Evolutionary conservation across 805 yeast species (phyloP).

Genomic region (Wickerhamiella qilinensis): DNA sequence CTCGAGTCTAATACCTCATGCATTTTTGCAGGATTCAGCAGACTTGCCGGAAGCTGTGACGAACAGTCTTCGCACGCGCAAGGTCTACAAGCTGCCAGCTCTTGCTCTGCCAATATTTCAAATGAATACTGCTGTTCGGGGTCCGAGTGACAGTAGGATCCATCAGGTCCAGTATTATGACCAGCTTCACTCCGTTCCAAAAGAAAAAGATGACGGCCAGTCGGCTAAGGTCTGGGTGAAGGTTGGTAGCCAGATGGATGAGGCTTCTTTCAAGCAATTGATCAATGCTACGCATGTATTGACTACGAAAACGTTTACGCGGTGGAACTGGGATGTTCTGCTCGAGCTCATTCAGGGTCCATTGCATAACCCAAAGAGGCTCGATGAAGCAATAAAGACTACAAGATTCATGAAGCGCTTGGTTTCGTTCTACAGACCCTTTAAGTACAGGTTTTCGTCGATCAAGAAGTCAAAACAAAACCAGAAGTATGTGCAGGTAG

Average conservation of each 20-base stretch:
- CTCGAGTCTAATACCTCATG: conserved; percentile 37
- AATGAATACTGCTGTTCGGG: conserved; percentile 4
- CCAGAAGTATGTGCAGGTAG: conserved; percentile 48
- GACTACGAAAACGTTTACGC: conserved; percentile 57
- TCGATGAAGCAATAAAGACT: conserved; percentile 61
- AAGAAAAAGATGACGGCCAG: conserved; percentile 1
- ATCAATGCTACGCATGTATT: conserved; percentile 55
- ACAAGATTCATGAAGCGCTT: conserved; percentile 78
- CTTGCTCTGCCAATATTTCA: conserved; percentile 5
- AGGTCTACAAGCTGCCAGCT: conserved; percentile 1
- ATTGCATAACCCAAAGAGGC: conserved; percentile 45
- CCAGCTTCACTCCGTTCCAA: not conserved
- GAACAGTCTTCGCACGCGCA: not conserved
- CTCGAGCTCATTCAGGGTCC: conserved; percentile 71
- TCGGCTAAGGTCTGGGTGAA: conserved; percentile 12
- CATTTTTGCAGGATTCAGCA: conserved; percentile 19
- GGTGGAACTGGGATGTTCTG: conserved; percentile 79
- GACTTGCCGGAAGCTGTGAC: not conserved
- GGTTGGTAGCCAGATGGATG: conserved; percentile 36
- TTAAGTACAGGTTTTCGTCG: conserved; percentile 62
- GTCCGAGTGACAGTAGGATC: conserved; percentile 1
- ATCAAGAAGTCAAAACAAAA: conserved; percentile 33
- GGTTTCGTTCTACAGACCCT: conserved; percentile 78
- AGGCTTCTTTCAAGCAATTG: conserved; percentile 46
- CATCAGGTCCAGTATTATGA: not conserved